Percentiles rank a stretch among this genome's conserved stretches.
Conservation (phyloP, 805 yeast genomes). For the Nakazawaea siamensis region DNA sequence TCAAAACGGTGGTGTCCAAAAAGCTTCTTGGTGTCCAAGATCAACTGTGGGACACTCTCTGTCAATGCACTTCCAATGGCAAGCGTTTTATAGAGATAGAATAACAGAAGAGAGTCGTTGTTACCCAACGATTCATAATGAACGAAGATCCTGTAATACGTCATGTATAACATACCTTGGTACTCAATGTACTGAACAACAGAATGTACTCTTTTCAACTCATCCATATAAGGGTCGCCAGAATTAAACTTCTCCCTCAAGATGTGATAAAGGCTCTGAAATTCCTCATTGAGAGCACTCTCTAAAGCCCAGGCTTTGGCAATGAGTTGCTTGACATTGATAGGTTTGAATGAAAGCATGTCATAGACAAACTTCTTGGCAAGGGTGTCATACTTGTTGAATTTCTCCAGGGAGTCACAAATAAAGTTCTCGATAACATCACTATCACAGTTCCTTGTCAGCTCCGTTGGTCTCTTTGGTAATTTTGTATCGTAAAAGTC, state of each 20-base stretch:
- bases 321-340: background rate
- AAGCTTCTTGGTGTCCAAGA: constrained; percentile 4
- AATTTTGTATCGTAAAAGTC: constrained; percentile 14
- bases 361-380: constrained; percentile 9
- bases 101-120: constrained; percentile 1
- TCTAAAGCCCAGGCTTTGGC: background rate
- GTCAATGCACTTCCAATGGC: background rate
- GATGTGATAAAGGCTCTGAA: background rate
- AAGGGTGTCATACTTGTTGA: constrained; percentile 12
- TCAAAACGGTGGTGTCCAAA: constrained; percentile 29
- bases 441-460: constrained; percentile 11
- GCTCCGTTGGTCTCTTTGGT: constrained; percentile 10
- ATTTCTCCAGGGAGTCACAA: constrained; percentile 14
- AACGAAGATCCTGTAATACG: constrained; percentile 14
- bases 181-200: constrained; percentile 3
- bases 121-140: constrained; percentile 12
- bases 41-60: background rate
- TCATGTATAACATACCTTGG: constrained; percentile 14
- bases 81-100: constrained; percentile 1
- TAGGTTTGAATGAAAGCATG: background rate
- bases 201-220: background rate
- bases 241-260: background rate
- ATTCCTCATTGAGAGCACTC: background rate
- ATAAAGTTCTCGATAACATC: constrained; percentile 15
- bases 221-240: background rate